Evolutionary conservation across 2,329 filamentous ascomycete genomes (phyloP).

Genomic region (Ceratocystis variospora): DNA sequence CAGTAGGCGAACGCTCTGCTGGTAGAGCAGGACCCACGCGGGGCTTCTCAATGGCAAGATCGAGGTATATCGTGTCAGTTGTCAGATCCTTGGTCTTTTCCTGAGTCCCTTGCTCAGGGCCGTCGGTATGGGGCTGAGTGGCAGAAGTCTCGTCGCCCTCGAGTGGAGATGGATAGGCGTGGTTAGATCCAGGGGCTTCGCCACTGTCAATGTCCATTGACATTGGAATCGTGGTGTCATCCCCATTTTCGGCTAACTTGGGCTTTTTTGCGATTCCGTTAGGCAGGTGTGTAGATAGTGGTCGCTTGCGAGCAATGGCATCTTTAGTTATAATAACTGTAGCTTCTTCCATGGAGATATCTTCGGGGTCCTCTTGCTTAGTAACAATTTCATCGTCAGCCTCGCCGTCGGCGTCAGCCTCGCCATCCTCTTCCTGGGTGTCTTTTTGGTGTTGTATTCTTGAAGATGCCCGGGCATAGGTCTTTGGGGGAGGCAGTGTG

Average conservation of each 20-base stretch:
- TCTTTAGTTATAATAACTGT: conserved; percentile 9
- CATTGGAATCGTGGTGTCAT: conserved; percentile 17
- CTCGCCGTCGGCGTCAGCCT: conserved; percentile 24
- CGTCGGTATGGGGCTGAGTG: conserved; percentile 42
- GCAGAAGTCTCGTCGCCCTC: conserved; percentile 43
- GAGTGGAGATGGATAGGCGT: conserved; percentile 52
- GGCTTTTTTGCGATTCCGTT: conserved; percentile 15
- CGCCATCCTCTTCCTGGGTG: conserved; percentile 26
- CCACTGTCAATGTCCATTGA: conserved; percentile 47
- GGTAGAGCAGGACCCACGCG: conserved; percentile 28
- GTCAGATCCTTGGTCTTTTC: conserved; percentile 50
- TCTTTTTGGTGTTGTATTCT: conserved; percentile 7
- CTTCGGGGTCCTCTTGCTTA: conserved; percentile 17
- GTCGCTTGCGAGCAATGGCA: conserved; percentile 13
- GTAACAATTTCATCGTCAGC: conserved; percentile 18
- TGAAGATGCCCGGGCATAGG: neutral
- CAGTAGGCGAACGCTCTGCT: neutral
- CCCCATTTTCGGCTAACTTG: conserved; percentile 18
- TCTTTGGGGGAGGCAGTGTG: conserved; percentile 11
- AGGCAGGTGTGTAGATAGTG: conserved; percentile 15
- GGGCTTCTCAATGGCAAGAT: conserved; percentile 32
- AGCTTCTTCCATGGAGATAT: conserved; percentile 15
- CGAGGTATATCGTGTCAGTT: conserved; percentile 46
- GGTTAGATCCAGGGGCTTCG: conserved; percentile 35
- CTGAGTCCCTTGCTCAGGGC: conserved; percentile 50